Percentiles rank a stretch among this genome's conserved stretches.
These are phyloP conservation scores for Mycothermus thermophilus DNA, from an alignment of 495 filamentous ascomycete genomes.

Conservation along the genomic window DNA sequence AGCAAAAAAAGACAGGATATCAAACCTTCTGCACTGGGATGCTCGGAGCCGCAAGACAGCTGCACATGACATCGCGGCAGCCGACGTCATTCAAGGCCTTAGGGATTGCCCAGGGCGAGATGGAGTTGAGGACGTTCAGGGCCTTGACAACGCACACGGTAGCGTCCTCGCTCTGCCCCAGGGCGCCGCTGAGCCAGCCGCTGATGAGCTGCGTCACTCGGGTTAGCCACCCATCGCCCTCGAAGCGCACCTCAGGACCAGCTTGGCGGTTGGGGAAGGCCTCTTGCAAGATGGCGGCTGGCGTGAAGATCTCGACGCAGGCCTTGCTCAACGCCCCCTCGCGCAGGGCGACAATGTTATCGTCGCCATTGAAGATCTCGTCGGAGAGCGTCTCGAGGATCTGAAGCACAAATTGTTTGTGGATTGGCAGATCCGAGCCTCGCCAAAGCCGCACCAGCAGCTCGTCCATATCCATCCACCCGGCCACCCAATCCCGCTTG, in stretches of 20 bases:
- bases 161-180: constrained; percentile 47
- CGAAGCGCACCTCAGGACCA: constrained; percentile 50
- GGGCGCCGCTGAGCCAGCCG: constrained; percentile 52
- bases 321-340: constrained; percentile 73
- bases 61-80: constrained; percentile 58
- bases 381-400: constrained; percentile 90
- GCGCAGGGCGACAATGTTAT: constrained; percentile 67
- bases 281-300: constrained; percentile 56
- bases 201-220: constrained; percentile 62
- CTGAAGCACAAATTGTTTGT: constrained; percentile 67
- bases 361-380: constrained; percentile 83
- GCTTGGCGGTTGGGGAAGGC: constrained; percentile 52
- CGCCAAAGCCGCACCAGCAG: constrained; percentile 70
- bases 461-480: constrained; percentile 91
- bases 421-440: constrained; percentile 43
- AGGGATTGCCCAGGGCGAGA: constrained; percentile 71
- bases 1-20: no score
- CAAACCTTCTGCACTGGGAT: constrained; percentile 48
- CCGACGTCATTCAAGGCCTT: constrained; percentile 58
- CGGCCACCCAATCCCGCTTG: constrained; percentile 78
- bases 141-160: constrained; percentile 57
- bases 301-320: constrained; percentile 85
- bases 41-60: constrained; percentile 56
- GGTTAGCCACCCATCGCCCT: constrained; percentile 73
- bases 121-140: constrained; percentile 59